phyloP scores from a whole-genome alignment of 306 rosid genomes.

The Gastrolobium bilobum region DNA sequence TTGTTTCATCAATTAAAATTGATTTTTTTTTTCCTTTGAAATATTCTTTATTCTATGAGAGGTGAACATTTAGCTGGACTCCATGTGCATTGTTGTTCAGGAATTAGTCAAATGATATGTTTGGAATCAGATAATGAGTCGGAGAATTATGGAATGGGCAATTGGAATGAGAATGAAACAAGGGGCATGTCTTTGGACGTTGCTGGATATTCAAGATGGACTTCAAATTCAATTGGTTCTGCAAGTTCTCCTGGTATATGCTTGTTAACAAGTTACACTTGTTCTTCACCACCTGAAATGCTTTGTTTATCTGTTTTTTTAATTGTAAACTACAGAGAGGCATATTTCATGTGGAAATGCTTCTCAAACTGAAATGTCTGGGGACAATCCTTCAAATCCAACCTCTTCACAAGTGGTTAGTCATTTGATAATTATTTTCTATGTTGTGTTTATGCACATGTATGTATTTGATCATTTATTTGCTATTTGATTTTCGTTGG shows the following conservation, averaged over 20 bases:
- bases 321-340: slow-evolving; percentile 32
- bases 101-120: slow-evolving; percentile 74
- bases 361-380: slow-evolving; percentile 45
- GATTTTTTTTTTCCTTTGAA: neutral
- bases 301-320: slow-evolving; percentile 30
- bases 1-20: slow-evolving; percentile 22
- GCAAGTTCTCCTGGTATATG: slow-evolving; percentile 62
- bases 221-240: slow-evolving; percentile 44
- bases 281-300: slow-evolving; percentile 38
- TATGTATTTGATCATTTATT: neutral
- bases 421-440: slow-evolving; percentile 49
- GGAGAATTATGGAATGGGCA: slow-evolving; percentile 54
- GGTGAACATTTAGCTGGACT: slow-evolving; percentile 8
- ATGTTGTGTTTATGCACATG: slow-evolving; percentile 6
- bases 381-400: slow-evolving; percentile 48
- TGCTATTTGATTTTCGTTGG: neutral
- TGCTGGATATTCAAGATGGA: slow-evolving; percentile 53
- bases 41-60: slow-evolving; percentile 5
- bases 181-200: slow-evolving; percentile 39
- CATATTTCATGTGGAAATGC: slow-evolving; percentile 52
- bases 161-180: slow-evolving; percentile 50
- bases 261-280: slow-evolving; percentile 33
- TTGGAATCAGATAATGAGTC: slow-evolving; percentile 90
- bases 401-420: slow-evolving; percentile 55
- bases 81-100: slow-evolving; percentile 49